These are phyloP conservation scores for Geranomyces variabilis DNA, from an alignment of 192 early-diverging fungal species.

Conservation along the genomic window DNA sequence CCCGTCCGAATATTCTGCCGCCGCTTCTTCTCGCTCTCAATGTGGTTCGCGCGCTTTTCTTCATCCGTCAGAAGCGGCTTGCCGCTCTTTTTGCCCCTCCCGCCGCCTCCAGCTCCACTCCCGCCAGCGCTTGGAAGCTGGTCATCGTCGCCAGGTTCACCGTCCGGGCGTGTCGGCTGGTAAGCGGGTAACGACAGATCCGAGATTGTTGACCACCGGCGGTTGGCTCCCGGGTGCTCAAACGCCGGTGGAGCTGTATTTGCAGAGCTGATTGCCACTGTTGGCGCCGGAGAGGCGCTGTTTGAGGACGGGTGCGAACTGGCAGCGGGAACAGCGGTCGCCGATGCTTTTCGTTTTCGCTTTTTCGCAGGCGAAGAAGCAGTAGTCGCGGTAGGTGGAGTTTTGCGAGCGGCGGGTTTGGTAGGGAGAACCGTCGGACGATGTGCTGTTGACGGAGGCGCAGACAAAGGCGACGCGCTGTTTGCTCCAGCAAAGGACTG, in stretches of 20 bases:
- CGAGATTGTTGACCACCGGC: conserved; percentile 11
- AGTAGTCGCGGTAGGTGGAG: neutral
- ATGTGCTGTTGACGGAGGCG: neutral
- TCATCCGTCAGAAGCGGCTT: conserved; percentile 72
- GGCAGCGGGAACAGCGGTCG: no score
- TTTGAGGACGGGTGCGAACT: no score
- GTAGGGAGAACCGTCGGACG: neutral
- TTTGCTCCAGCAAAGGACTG: no score
- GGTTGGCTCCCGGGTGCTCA: neutral
- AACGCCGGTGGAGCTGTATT: neutral
- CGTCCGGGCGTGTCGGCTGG: conserved; percentile 5
- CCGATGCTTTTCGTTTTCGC: neutral
- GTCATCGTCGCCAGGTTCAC: conserved; percentile 6
- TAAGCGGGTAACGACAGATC: neutral
- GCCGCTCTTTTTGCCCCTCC: neutral
- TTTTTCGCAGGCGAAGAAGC: neutral
- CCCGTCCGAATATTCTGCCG: conserved; percentile 88
- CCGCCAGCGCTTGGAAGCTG: neutral
- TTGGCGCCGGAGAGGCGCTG: no score
- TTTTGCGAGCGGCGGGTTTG: neutral
- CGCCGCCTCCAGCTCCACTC: neutral
- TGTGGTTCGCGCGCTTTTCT: conserved; percentile 95
- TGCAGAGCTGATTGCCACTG: neutral
- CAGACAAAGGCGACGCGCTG: neutral
- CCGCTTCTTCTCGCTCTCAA: conserved; percentile 92